phyloP scores from a whole-genome alignment of 179 eudicot species.

The Silene vulgaris region DNA sequence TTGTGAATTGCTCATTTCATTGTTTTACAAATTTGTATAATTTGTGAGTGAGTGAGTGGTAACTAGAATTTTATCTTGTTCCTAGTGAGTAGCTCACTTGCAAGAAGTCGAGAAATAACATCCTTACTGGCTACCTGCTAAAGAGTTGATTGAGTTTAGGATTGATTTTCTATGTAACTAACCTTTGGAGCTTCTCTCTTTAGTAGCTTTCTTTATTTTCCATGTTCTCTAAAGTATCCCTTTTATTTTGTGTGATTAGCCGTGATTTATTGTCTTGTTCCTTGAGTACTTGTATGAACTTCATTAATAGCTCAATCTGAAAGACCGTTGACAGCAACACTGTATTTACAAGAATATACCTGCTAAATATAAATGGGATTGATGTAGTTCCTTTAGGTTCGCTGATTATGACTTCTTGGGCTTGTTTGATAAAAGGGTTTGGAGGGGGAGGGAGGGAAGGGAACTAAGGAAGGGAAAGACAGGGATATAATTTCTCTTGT shows the following conservation, averaged over 20 bases:
- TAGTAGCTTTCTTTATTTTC: not conserved
- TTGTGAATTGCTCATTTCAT: slow-evolving; percentile 13
- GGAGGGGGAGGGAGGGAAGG: too few species aligned
- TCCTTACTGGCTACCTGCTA: not conserved
- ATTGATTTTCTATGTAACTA: not conserved
- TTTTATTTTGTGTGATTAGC: not conserved
- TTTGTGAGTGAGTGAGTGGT: not conserved
- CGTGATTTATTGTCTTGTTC: not conserved
- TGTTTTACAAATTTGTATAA: not conserved
- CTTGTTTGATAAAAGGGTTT: not conserved
- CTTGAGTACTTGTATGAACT: not conserved
- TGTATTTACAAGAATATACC: not conserved
- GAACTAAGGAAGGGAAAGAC: too few species aligned
- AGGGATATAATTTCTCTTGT: too few species aligned
- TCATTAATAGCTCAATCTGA: not conserved
- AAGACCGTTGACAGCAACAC: not conserved
- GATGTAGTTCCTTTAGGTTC: not conserved
- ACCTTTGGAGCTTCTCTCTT: not conserved
- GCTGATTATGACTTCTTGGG: not conserved
- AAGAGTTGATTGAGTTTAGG: not conserved
- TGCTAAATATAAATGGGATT: not conserved
- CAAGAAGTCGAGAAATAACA: not conserved
- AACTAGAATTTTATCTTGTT: not conserved
- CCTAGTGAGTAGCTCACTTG: not conserved
- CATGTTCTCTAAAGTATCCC: not conserved